These are phyloP conservation scores for Fusarium oxysporum DNA, from an alignment of 2,329 filamentous ascomycete species.

Conservation along the genomic window DNA sequence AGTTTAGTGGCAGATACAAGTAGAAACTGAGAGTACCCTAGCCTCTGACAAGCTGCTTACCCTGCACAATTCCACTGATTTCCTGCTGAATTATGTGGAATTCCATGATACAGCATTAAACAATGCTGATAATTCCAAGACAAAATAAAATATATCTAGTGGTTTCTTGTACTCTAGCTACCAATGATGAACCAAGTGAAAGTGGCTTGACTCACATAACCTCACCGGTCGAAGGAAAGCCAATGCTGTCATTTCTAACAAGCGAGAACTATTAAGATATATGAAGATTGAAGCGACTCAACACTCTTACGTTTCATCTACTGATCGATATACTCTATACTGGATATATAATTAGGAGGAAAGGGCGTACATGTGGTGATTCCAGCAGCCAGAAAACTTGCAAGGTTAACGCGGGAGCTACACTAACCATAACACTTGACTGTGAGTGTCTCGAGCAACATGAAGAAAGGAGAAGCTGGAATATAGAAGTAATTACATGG, in stretches of 20 bases:
- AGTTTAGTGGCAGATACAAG: constrained; percentile 3
- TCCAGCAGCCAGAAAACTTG: background rate
- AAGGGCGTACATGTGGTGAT: background rate
- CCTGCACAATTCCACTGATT: background rate
- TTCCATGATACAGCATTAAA: background rate
- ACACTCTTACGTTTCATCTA: rapidly evolving
- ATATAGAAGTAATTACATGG: background rate
- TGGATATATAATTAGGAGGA: background rate
- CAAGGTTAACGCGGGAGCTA: background rate
- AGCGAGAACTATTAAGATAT: background rate
- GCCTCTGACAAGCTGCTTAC: background rate
- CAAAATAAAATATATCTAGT: background rate
- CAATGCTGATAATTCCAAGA: background rate
- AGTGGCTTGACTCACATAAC: background rate
- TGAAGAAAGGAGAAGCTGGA: background rate
- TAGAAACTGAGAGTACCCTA: background rate
- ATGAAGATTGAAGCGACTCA: background rate
- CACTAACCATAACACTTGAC: too few relatives aligned
- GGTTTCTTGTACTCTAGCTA: background rate
- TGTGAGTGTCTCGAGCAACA: background rate
- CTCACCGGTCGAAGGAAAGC: background rate
- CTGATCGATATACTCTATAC: too few relatives aligned
- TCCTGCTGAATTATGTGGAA: background rate
- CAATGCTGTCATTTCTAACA: background rate
- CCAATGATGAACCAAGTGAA: background rate